These are phyloP conservation scores for Zoysia matrella DNA, from an alignment of 202 grass and related monocot genomes.

Conservation along the genomic window DNA sequence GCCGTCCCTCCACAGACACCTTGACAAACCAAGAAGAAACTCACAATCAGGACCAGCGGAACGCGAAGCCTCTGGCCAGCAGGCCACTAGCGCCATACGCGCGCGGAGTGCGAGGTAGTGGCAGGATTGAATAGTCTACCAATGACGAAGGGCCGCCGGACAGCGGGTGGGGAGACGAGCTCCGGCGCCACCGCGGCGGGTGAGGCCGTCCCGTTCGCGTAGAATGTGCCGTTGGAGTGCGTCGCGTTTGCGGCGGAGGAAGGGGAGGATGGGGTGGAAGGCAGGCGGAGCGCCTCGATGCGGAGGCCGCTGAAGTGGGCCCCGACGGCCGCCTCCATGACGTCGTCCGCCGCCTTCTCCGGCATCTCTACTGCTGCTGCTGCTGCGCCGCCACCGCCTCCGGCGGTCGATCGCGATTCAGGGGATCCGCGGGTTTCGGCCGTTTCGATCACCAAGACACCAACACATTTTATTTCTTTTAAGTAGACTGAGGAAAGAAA, in stretches of 20 bases:
- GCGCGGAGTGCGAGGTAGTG: not conserved
- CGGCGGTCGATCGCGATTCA: no score
- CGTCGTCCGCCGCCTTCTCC: conserved; percentile 79
- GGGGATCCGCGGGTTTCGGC: not conserved
- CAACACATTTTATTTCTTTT: not conserved
- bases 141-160: conserved; percentile 87
- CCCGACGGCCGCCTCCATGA: conserved; percentile 77
- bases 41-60: not conserved
- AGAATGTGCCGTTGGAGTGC: conserved; percentile 43
- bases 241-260: conserved; percentile 46
- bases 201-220: conserved; percentile 26
- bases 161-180: conserved; percentile 39
- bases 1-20: conserved; percentile 95
- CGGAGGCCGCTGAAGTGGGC: conserved; percentile 97
- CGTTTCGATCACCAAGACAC: not conserved
- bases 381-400: no score
- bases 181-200: not conserved
- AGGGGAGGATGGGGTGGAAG: conserved; percentile 68
- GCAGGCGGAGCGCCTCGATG: conserved; percentile 65
- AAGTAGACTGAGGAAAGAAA: no score
- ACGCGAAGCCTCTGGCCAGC: not conserved
- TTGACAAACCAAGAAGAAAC: conserved; percentile 30
- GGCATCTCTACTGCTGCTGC: conserved; percentile 29
- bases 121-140: conserved; percentile 41
- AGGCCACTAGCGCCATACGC: not conserved